Conservation (phyloP, 768 basidiomycete genomes). For the Tremella yokohamensis region DNA sequence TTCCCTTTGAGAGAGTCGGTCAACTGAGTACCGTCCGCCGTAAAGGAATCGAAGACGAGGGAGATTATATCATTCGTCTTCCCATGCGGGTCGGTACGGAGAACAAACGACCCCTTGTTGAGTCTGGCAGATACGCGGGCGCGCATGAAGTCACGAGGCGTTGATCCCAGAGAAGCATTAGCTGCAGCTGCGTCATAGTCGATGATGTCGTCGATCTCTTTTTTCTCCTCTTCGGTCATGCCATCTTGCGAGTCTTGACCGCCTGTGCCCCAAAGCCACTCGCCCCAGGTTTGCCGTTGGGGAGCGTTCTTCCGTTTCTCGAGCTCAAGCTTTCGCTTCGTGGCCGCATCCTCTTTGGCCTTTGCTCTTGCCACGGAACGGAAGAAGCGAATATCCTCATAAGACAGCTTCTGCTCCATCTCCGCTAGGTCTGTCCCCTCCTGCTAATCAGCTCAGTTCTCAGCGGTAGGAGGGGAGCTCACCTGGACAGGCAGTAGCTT, state of each 20-base stretch:
- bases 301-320: conserved; percentile 61
- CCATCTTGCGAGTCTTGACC: conserved; percentile 56
- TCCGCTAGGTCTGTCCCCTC: conserved; percentile 55
- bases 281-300: conserved; percentile 57
- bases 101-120: conserved; percentile 78
- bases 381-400: conserved; percentile 96
- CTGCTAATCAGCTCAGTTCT: conserved; percentile 21
- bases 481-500: conserved; percentile 61
- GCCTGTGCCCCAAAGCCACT: conserved; percentile 73
- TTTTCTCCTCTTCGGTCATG: conserved; percentile 86
- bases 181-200: conserved; percentile 80
- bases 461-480: conserved; percentile 8
- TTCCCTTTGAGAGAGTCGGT: conserved; percentile 81
- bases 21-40: conserved; percentile 76
- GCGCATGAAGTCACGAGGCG: conserved; percentile 73
- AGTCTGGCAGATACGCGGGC: conserved; percentile 70
- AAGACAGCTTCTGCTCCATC: conserved; percentile 77
- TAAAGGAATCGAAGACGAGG: conserved; percentile 79
- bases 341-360: conserved; percentile 75
- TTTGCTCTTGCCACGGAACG: conserved; percentile 87
- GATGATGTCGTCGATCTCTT: conserved; percentile 80
- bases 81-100: conserved; percentile 69
- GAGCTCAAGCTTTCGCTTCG: conserved; percentile 65
- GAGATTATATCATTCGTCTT: conserved; percentile 70
- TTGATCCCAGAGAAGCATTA: conserved; percentile 62